Percentiles rank a stretch among this genome's conserved stretches.
These are phyloP conservation scores for Litchi chinensis DNA, from an alignment of 345 rosid genomes.

Conservation along the genomic window DNA sequence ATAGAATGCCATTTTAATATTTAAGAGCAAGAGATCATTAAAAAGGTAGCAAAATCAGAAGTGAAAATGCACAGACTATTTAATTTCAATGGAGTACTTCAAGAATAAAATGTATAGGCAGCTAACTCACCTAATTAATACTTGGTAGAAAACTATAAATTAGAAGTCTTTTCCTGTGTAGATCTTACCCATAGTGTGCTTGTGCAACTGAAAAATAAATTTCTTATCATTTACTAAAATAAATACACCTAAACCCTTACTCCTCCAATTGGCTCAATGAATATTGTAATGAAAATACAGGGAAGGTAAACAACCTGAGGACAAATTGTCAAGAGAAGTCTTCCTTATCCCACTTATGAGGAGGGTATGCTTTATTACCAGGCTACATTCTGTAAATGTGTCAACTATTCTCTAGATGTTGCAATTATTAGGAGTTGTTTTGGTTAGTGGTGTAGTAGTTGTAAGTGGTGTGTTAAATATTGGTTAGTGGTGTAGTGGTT, in stretches of 20 bases:
- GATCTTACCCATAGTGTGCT: not conserved
- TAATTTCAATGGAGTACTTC: not conserved
- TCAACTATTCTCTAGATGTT: no score
- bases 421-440: no score
- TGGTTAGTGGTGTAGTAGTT: no score
- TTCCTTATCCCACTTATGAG: not conserved
- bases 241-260: not conserved
- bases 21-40: not conserved
- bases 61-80: not conserved
- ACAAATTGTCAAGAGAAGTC: constrained; percentile 3
- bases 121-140: not conserved
- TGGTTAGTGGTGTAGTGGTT: no score
- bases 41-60: not conserved
- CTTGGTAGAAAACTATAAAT: not conserved
- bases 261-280: not conserved
- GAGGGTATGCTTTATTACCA: not conserved
- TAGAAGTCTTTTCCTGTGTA: not conserved
- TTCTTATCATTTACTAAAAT: not conserved
- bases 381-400: no score
- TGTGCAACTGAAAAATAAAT: not conserved
- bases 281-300: not conserved
- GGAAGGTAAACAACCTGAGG: not conserved
- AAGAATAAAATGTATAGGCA: not conserved
- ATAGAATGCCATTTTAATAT: no score
- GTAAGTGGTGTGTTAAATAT: no score